These are phyloP conservation scores for Aspergillus sp. DNA, from an alignment of 2,329 filamentous ascomycete genomes.

Conservation along the genomic window DNA sequence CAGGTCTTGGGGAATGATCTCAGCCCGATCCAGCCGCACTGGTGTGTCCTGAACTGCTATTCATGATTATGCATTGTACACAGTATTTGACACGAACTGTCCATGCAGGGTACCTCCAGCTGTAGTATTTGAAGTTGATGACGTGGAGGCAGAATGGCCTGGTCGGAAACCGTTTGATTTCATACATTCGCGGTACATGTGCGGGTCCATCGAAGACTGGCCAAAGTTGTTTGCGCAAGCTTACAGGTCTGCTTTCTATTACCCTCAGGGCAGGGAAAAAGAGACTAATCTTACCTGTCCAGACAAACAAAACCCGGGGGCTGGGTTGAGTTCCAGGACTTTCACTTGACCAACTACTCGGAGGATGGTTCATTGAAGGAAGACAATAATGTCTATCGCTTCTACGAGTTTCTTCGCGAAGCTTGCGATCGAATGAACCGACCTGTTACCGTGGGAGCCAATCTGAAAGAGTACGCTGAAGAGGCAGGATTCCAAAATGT, in stretches of 20 bases:
- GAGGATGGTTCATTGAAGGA: constrained; percentile 12
- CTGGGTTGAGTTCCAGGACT: constrained; percentile 22
- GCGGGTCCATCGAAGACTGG: constrained; percentile 17
- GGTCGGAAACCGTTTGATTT: constrained; percentile 21
- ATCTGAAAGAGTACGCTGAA: constrained; percentile 19
- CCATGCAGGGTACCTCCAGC: constrained; percentile 20
- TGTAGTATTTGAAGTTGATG: constrained; percentile 24
- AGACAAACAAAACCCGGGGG: constrained; percentile 21
- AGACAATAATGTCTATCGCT: constrained; percentile 11
- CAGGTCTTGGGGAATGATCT: constrained; percentile 31
- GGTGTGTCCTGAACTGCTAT: constrained; percentile 3
- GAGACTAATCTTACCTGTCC: background rate
- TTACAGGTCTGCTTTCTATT: too few species aligned
- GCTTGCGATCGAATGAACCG: constrained; percentile 15
- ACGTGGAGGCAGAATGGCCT: constrained; percentile 22
- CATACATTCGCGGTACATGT: constrained; percentile 23
- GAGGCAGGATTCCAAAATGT: constrained; percentile 27
- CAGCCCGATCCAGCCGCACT: constrained; percentile 31
- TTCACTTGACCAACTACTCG: constrained; percentile 14
- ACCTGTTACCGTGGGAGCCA: constrained; percentile 16
- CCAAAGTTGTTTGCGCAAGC: constrained; percentile 13
- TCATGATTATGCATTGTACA: too few species aligned
- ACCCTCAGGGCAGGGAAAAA: too few species aligned
- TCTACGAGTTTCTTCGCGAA: constrained; percentile 14
- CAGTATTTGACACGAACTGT: too few species aligned